Evolutionary conservation across 73 alveolate genomes (phyloP), one percentile per base, ranked within the genome.

Genomic region (Tetrahymena thermophila): DNA sequence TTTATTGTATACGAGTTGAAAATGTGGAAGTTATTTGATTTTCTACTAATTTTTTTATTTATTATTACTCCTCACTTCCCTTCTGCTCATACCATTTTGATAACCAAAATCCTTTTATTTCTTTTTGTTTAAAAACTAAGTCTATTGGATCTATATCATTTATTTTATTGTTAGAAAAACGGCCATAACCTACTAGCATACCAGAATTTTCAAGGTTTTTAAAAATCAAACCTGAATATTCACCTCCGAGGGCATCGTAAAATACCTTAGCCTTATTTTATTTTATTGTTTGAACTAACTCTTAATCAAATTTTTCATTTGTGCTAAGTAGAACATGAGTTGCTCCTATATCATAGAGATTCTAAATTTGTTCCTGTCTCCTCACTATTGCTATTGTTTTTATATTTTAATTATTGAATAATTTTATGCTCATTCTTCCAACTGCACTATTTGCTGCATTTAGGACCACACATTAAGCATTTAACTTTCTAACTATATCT

Each of bases 311-410:
- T 8, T n/a, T 71, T 71, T 17, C 43, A 28, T 71, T 71, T 71
- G 89, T 71, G n/a, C 89, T 71, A 71, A 71, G 89, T 71, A 71
- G 89, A 71, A 71, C 89, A 71, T 71, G 89, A 71, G 89, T 71
- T 28, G 89, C 89, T 71, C 89, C 89, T 71, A 71, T 71, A 28
- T 71, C 89, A 28, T 28, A 71, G 3, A 71, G 37, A 71, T 71
- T 71, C 37, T 71, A 71, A 28, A 71, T 31, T 71, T 71, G n/a
- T 10, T 71, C 89, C n/a, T 71, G 42, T n/a, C 23, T 71, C 37
- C 89, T 71, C 31, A 71, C 89, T 8, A 71, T 71, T 19, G 89
- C 37, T 4, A 71, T 71, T 8, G 89, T 71, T 71, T 6, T 7
- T 71, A 71, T 71, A 71, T 71, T 71, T 71, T 71, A 13, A 0